Base-by-base conservation (phyloP, 2,329 filamentous ascomycete genomes). In the Stachybotrys elegans region DNA sequence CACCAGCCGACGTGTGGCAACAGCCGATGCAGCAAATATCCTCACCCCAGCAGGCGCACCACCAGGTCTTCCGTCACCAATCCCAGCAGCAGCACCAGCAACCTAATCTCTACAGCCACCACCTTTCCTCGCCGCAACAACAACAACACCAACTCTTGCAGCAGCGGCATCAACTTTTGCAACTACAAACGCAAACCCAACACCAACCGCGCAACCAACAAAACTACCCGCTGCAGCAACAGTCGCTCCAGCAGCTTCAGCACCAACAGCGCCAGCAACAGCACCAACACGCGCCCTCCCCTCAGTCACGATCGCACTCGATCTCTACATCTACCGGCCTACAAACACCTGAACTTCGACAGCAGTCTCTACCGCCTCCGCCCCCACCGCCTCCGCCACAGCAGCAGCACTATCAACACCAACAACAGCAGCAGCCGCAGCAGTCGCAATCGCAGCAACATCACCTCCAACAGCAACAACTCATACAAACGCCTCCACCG, bases 341-440 rank as follows among this genome's bases (percentile, higher is more conserved):
- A 25, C 43, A 41, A 38, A 41, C 35, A 40, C 54, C 50, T 14
- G 46, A 55, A 42, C 27, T 45, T 17, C 43, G 42, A 9, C 51
- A 52, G 19, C 44, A 45, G 22, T 36, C 46, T 20, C 41, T 41
- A 22, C 51, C 46, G 32, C 45, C 27, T 11, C 47, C 42, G 11
- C 43, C 44, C 14, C 40, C 44, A 17, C 43, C 43, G n/a, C 43
- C 40, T 20, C 31, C 49, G 23, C 40, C 42, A 16, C 48, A 49
- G 17, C 51, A 48, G 14, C 49, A 48, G n/a, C 49, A 50, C 16
- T 50, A 48, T 13, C 49, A 49, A n/a, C 52, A 52, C 31, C 51
- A 50, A 7, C 48, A 49, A 16, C 36, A 46, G 17, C 48, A 50
- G 22, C 45, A 57, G 8, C 40, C 48, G 16, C 40, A 43, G 23